Evolutionary conservation across 2,329 filamentous ascomycete species (phyloP).

Genomic region (Fusarium robinianum): DNA sequence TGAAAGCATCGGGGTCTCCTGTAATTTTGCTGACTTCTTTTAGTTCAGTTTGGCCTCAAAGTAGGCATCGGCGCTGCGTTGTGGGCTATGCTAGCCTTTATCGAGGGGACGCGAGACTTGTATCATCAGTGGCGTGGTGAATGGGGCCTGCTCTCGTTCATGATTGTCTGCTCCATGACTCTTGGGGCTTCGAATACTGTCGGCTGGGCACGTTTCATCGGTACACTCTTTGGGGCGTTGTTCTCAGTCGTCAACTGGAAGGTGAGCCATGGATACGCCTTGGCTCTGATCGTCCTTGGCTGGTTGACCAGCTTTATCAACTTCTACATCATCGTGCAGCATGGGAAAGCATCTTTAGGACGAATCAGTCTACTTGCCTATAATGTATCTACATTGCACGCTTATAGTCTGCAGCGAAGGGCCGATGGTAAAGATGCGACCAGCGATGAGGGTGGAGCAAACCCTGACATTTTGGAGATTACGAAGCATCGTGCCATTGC

Average conservation of each 20-base stretch:
- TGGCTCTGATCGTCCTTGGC: slow-evolving; percentile 75
- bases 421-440: slow-evolving; percentile 70
- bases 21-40: slow-evolving; percentile 46
- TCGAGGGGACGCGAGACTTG: slow-evolving; percentile 73
- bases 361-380: slow-evolving; percentile 95
- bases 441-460: slow-evolving; percentile 81
- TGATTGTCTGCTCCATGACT: slow-evolving; percentile 99
- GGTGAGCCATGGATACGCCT: slow-evolving; percentile 72
- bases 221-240: slow-evolving; percentile 79
- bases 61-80: slow-evolving; percentile 87
- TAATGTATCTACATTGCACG: slow-evolving; percentile 92
- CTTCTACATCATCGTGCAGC: slow-evolving; percentile 86
- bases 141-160: slow-evolving; percentile 95
- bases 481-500: slow-evolving; percentile 83
- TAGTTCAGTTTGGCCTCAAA: slow-evolving; percentile 78
- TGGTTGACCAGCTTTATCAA: slow-evolving; percentile 80
- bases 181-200: slow-evolving; percentile 97
- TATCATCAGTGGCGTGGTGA: slow-evolving; percentile 92
- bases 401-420: slow-evolving; percentile 81
- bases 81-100: slow-evolving; percentile 87
- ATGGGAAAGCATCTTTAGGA: slow-evolving; percentile 85
- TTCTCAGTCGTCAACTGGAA: slow-evolving; percentile 81
- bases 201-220: slow-evolving; percentile 80
- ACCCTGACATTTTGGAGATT: slow-evolving; percentile 86
- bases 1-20: slow-evolving; percentile 46